Percentiles rank a stretch among this genome's conserved stretches.
These are phyloP conservation scores for Candida yuanshanica DNA, from an alignment of 805 yeast species.

Conservation along the genomic window DNA sequence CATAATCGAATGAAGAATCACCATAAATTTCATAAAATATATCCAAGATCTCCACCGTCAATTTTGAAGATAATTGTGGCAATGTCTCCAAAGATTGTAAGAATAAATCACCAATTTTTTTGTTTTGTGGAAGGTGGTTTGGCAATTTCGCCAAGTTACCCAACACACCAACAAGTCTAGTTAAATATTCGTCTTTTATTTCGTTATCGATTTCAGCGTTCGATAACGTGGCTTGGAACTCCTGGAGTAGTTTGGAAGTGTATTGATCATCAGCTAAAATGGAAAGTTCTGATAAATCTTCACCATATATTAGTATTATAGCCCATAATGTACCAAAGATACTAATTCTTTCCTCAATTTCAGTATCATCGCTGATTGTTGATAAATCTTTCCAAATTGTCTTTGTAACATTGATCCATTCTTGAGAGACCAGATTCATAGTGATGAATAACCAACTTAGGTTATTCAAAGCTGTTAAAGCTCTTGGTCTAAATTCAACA, in stretches of 20 bases:
- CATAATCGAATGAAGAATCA: constrained; percentile 65
- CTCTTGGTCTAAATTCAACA: constrained; percentile 47
- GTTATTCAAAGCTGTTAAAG: constrained; percentile 67
- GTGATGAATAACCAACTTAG: constrained; percentile 47
- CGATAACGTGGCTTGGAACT: constrained; percentile 13
- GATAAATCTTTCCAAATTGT: constrained; percentile 11
- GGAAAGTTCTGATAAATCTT: constrained; percentile 2
- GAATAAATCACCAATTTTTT: constrained; percentile 40
- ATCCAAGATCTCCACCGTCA: constrained; percentile 57
- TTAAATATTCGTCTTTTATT: constrained; percentile 33
- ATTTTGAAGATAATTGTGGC: constrained; percentile 29
- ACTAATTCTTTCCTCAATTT: constrained; percentile 27
- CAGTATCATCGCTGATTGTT: constrained; percentile 16
- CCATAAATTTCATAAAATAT: constrained; percentile 73
- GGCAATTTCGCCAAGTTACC: constrained; percentile 44
- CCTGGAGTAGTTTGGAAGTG: constrained; percentile 17
- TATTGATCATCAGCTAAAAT: constrained; percentile 23
- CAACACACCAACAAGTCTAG: constrained; percentile 46
- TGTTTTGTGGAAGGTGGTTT: constrained; percentile 39
- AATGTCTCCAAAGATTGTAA: constrained; percentile 24
- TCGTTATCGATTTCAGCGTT: constrained; percentile 17
- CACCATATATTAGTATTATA: constrained; percentile 26
- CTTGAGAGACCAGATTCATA: constrained; percentile 7
- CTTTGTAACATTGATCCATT: constrained; percentile 5
- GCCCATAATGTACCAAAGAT: constrained; percentile 43